Evolutionary conservation across 2,329 filamentous ascomycete genomes (phyloP).

Genomic region (Cucurbitaria berberidis): DNA sequence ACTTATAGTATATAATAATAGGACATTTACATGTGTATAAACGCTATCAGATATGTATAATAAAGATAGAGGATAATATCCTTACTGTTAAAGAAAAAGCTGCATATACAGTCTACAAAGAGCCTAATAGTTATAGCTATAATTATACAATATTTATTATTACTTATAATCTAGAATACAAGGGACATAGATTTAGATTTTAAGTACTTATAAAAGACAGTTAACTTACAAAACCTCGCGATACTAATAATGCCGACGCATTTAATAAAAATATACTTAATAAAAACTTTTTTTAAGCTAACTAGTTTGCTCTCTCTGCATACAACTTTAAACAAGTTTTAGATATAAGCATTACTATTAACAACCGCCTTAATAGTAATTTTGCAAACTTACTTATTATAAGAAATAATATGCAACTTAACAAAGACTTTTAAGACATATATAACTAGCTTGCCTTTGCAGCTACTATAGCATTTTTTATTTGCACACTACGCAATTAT

Average conservation of each 20-base stretch:
- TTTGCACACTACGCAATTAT: background rate
- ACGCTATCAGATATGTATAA: too few relatives aligned
- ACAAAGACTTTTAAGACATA: background rate
- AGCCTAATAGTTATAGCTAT: too few relatives aligned
- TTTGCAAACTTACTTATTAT: background rate
- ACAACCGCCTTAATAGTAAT: background rate
- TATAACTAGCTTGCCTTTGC: background rate
- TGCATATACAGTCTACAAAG: too few relatives aligned
- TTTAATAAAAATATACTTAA: background rate
- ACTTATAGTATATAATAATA: too few relatives aligned
- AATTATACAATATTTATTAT: too few relatives aligned
- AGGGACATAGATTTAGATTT: too few relatives aligned
- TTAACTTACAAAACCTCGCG: too few relatives aligned
- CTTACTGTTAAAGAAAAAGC: too few relatives aligned
- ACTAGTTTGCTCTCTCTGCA: background rate
- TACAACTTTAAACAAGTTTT: background rate
- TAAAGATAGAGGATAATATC: too few relatives aligned
- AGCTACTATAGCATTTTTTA: background rate
- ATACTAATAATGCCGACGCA: background rate
- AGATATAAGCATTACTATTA: background rate
- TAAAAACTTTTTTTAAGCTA: background rate
- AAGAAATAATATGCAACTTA: background rate
- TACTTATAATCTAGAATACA: too few relatives aligned
- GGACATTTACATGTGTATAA: too few relatives aligned
- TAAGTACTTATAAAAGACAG: too few relatives aligned